Evolutionary conservation across 2,329 filamentous ascomycete genomes (phyloP).

Genomic region (Colletotrichum kahawae): DNA sequence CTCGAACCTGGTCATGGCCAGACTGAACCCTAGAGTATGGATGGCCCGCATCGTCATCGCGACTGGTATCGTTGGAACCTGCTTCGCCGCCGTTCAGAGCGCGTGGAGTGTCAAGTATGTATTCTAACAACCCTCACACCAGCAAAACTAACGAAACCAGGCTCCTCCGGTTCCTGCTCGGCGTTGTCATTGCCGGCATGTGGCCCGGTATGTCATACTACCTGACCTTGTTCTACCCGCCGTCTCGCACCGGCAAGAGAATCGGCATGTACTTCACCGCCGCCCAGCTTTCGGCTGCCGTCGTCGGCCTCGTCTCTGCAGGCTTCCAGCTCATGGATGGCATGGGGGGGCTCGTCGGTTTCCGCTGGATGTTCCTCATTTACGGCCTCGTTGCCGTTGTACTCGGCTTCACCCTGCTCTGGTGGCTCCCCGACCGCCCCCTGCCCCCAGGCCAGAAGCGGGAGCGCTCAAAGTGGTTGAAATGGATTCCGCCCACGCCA

Average conservation of each 20-base stretch:
- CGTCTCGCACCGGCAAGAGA: conserved; percentile 82
- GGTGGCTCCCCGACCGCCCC: conserved; percentile 91
- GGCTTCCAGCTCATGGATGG: conserved; percentile 94
- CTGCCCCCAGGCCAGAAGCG: conserved; percentile 71
- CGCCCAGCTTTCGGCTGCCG: conserved; percentile 85
- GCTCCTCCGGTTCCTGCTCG: conserved; percentile 82
- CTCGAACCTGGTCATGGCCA: conserved; percentile 88
- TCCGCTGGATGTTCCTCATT: conserved; percentile 91
- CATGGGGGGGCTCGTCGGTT: conserved; percentile 75
- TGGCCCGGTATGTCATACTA: conserved; percentile 97
- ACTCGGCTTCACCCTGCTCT: conserved; percentile 76
- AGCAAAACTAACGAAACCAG: conserved; percentile 35
- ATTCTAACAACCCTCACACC: neutral
- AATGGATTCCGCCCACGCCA: conserved; percentile 70
- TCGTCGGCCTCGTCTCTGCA: conserved; percentile 87
- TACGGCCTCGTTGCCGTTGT: conserved; percentile 79
- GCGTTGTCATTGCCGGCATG: conserved; percentile 89
- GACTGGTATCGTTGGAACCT: conserved; percentile 82
- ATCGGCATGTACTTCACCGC: conserved; percentile 92
- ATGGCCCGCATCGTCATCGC: conserved; percentile 91
- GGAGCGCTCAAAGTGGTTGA: conserved; percentile 55
- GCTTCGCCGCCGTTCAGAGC: conserved; percentile 80
- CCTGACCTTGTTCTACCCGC: conserved; percentile 89
- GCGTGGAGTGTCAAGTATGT: conserved; percentile 83
- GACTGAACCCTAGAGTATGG: conserved; percentile 84